Conservation (phyloP, 2,329 filamentous ascomycete genomes). For the Leptographium wingfieldii region DNA sequence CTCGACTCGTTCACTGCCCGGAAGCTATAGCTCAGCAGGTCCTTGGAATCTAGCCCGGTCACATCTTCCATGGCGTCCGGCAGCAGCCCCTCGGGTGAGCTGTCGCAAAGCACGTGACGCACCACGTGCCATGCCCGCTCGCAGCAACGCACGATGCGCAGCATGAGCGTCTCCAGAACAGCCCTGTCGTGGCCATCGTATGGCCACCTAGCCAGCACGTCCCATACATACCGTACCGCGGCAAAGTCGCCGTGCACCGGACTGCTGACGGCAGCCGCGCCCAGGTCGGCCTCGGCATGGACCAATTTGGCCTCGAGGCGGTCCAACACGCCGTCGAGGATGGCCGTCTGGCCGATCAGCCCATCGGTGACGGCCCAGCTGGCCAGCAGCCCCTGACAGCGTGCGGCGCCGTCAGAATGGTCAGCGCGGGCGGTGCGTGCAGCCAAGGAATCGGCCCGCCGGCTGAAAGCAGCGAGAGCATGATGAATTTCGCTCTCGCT, state of each 20-base stretch:
- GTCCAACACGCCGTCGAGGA: conserved; percentile 46
- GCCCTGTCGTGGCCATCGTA: conserved; percentile 22
- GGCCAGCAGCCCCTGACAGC: conserved; percentile 59
- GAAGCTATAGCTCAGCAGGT: conserved; percentile 89
- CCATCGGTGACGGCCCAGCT: conserved; percentile 29
- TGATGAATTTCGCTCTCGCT: neutral
- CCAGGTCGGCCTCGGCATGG: conserved; percentile 52
- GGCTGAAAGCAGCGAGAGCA: conserved; percentile 34
- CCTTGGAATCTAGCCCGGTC: conserved; percentile 68
- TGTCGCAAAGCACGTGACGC: conserved; percentile 70
- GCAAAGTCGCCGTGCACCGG: conserved; percentile 61
- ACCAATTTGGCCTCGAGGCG: conserved; percentile 53
- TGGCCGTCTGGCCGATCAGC: conserved; percentile 27
- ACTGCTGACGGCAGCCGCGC: conserved; percentile 49
- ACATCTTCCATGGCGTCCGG: conserved; percentile 63
- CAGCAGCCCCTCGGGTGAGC: conserved; percentile 83
- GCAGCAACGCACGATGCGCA: conserved; percentile 47
- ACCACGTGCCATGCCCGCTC: conserved; percentile 66
- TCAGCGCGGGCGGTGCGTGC: conserved; percentile 70
- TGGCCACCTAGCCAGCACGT: conserved; percentile 30
- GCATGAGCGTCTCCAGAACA: conserved; percentile 30
- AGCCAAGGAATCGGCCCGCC: conserved; percentile 43
- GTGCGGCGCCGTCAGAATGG: conserved; percentile 81
- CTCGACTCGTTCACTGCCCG: conserved; percentile 89
- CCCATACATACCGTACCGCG: conserved; percentile 48